Evolutionary conservation across 1,284 basidiomycete genomes (phyloP).

Genomic region (Baeospora myosura): DNA sequence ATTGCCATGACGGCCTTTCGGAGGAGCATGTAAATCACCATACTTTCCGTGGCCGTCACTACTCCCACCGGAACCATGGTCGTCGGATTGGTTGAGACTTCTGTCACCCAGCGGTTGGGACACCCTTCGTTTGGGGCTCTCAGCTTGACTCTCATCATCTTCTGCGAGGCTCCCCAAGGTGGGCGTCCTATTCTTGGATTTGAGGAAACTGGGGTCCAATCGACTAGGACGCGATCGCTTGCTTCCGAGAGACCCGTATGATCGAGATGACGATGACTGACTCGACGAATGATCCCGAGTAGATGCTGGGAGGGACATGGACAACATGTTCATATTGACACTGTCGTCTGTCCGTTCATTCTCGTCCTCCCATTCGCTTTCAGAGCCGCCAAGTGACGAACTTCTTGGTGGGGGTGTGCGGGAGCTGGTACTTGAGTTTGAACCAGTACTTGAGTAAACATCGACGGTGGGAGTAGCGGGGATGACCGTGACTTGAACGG

Average conservation of each 20-base stretch:
- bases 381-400: constrained; percentile 50
- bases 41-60: constrained; percentile 11
- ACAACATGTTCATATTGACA: constrained; percentile 42
- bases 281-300: constrained; percentile 22
- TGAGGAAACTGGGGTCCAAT: constrained; percentile 64
- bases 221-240: constrained; percentile 55
- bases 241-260: constrained; percentile 17
- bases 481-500: constrained; percentile 31
- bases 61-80: constrained; percentile 14
- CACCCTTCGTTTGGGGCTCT: constrained; percentile 18
- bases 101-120: constrained; percentile 51
- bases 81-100: constrained; percentile 41
- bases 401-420: constrained; percentile 22
- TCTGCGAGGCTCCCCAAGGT: constrained; percentile 61
- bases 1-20: background rate
- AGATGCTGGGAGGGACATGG: constrained; percentile 29
- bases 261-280: constrained; percentile 23
- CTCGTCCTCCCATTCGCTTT: constrained; percentile 86
- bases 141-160: constrained; percentile 52
- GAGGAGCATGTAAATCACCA: background rate
- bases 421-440: constrained; percentile 16
- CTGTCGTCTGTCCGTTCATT: constrained; percentile 75
- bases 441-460: constrained; percentile 16
- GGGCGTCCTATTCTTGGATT: constrained; percentile 39
- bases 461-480: constrained; percentile 37